Evolutionary conservation across 352 stramenopile species (phyloP).

Genomic region (Elongisporangium anandrum): DNA sequence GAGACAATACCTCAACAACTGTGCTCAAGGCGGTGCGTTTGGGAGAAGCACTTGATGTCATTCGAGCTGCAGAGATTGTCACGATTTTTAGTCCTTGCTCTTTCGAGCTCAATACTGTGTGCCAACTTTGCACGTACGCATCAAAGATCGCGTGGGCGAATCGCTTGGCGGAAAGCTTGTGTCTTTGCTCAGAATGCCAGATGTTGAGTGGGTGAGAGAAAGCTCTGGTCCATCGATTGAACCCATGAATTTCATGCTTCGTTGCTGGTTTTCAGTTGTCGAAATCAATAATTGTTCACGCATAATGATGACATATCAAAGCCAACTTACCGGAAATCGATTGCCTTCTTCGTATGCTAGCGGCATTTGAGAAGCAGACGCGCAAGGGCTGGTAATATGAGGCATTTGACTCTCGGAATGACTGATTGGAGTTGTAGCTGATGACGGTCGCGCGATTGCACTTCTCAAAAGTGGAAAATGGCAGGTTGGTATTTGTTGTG

Average conservation of each 20-base stretch:
- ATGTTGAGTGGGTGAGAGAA: neutral
- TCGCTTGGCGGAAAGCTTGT: neutral
- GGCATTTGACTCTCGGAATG: neutral
- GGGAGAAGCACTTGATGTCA: neutral
- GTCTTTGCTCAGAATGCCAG: neutral
- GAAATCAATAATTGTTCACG: neutral
- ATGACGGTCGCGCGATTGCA: slow-evolving; percentile 3
- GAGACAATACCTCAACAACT: neutral
- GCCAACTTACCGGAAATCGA: slow-evolving; percentile 32
- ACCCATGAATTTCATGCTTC: neutral
- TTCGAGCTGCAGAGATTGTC: neutral
- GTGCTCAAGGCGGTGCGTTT: neutral
- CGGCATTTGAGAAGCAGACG: neutral
- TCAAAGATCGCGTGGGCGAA: neutral
- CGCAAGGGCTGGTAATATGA: neutral
- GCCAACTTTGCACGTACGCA: neutral
- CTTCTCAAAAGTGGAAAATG: slow-evolving; percentile 27
- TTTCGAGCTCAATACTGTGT: too few relatives aligned
- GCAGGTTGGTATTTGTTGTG: slow-evolving; percentile 52
- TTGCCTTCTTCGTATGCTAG: slow-evolving; percentile 24
- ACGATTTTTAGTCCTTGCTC: neutral
- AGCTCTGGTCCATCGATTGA: neutral
- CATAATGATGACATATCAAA: neutral
- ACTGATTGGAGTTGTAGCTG: slow-evolving; percentile 2
- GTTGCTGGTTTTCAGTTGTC: neutral